Percentiles rank a stretch among this genome's conserved stretches.
These are phyloP conservation scores for Jamesozyma hellenica DNA, from an alignment of 805 yeast species.

Conservation along the genomic window DNA sequence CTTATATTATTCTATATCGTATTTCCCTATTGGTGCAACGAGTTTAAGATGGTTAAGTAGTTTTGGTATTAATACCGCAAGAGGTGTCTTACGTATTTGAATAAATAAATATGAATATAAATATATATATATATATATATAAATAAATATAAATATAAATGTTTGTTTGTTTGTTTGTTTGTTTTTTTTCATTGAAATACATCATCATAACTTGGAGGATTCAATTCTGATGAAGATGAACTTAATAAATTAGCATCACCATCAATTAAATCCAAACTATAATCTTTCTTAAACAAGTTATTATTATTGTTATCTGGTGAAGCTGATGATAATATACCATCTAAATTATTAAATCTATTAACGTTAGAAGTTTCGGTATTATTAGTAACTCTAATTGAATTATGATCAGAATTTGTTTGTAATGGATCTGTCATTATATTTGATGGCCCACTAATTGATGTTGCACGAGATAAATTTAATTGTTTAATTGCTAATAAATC, in stretches of 20 bases:
- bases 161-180: neutral
- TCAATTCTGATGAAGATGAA: slow-evolving; percentile 2
- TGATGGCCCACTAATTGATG: slow-evolving; percentile 16
- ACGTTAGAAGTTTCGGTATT: neutral
- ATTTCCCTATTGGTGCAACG: slow-evolving; percentile 91
- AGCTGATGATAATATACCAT: slow-evolving; percentile 10
- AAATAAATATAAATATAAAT: neutral
- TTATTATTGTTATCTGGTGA: neutral
- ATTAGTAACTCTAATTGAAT: neutral
- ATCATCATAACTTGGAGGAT: slow-evolving; percentile 31
- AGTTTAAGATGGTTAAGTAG: slow-evolving; percentile 50
- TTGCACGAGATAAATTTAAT: slow-evolving; percentile 15
- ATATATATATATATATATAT: neutral
- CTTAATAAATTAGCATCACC: neutral
- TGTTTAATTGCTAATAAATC: slow-evolving; percentile 17
- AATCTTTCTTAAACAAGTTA: slow-evolving; percentile 6
- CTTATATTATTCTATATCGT: slow-evolving; percentile 80
- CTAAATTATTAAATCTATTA: slow-evolving; percentile 14
- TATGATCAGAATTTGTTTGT: slow-evolving; percentile 1
- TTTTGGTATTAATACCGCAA: slow-evolving; percentile 48
- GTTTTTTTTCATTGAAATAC: neutral
- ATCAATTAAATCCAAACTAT: neutral
- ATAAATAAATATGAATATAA: neutral
- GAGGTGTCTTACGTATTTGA: slow-evolving; percentile 29
- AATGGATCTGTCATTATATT: neutral